Base-by-base conservation (phyloP, 2,329 filamentous ascomycete genomes). In the Botrytis medusae region DNA sequence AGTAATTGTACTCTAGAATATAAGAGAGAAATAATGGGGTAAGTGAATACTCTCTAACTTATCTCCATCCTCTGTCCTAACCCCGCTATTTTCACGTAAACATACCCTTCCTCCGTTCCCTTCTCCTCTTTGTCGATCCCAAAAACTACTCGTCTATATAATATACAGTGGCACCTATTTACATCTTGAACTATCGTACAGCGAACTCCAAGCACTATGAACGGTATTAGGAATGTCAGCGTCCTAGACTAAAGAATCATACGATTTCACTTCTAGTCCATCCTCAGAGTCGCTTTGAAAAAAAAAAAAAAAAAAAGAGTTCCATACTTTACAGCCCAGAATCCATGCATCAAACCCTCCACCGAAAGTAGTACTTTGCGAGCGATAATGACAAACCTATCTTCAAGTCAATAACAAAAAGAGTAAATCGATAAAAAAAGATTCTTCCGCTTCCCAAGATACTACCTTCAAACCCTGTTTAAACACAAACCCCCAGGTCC, bases 151-250 rank as follows among this genome's bases (percentile, higher is more conserved):
- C 25, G 10, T 51, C 5, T 2, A 1, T 16, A n/a, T 16, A 5
- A n/a, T n/a, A n/a, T 16, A 51, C 14, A 4, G n/a, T n/a, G 48
- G 14, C 25, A 7, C 12, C 12, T 10, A 6, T 7, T 3, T 0
- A 4, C 14, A n/a, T 51, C n/a, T 10, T 7, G 1, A 7, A 51
- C 12, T n/a, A 5, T 25, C 25, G 25, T 51, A n/a, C 25, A 51
- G 25, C 12, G 0, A 10, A 16, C 9, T 6, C 4, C 48, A 0
- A 14, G 10, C 25, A 4, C 4, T 12, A 4, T 51, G 25, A 4
- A 4, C 48, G 2, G 10, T 1, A 0, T 2, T 25, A 6, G 4
- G 2, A n/a, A 54, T n/a, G 5, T 5, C 10, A 16, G 4, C 4
- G 16, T 54, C 2, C 25, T 29, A 29, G 0, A n/a, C 25, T 2